Evolutionary conservation across 768 basidiomycete species (phyloP), one percentile per base, ranked within the genome.

Genomic region (Strobilomyces dryophilus): DNA sequence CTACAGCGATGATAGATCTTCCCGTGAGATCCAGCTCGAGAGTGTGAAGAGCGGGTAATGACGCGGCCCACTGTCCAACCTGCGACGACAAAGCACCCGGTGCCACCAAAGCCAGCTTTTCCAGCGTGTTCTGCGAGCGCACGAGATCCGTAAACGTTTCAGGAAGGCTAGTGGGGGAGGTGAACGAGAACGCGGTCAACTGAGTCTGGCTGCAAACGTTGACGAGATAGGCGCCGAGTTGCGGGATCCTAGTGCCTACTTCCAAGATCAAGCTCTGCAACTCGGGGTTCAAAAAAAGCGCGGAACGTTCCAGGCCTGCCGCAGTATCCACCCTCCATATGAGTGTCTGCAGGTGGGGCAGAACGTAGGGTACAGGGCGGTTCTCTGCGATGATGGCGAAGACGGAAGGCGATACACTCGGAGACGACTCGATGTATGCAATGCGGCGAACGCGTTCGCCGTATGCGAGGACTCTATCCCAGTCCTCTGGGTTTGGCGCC

Each of bases 61-160:
- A 78, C 21, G 86, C 79, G n/a, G 79, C 71, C 88, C 87, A 89
- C 55, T 79, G 79, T 27, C 89, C 89, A n/a, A 89, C 76, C 39
- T 74, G 75, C n/a, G 87, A 70, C 0, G 83, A 76, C 36, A 90
- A 68, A 26, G 86, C 85, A n/a, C 86, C 87, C 1, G 89, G 88
- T 31, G 87, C 89, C 42, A 85, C 79, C 39, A 91, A 74, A 32
- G 76, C 69, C 14, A 91, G 66, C 61, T 76, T 83, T 65, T 87
- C 83, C 39, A 90, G 69, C 4, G 66, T 71, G 54, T 77, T 72
- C 66, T 89, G 86, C 40, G 76, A 74, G 41, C 74, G 71, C 37
- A 90, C 71, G 50, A 87, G 76, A 52, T 84, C 82, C 36, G 84
- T 82, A 68, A 90, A 86, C 8, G 79, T 73, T 51, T 88, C 85